Conservation (phyloP, 495 filamentous ascomycete species). For the Pyronema omphalodes region DNA sequence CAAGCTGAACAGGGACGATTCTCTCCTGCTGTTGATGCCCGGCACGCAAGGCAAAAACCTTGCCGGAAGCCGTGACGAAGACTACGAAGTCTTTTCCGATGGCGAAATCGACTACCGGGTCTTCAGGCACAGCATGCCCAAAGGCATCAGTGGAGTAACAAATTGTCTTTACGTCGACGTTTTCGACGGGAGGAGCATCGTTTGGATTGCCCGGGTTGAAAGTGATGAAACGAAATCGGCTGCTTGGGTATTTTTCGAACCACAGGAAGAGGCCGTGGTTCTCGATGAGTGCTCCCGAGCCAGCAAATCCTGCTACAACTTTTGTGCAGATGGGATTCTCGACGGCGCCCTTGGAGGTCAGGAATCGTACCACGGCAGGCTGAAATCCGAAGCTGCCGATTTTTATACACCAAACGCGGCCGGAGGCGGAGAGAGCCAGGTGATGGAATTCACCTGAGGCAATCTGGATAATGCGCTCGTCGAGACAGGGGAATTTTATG, state of each 20-base stretch:
- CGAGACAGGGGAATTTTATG: background rate
- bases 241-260: constrained; percentile 3
- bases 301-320: constrained; percentile 20
- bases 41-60: constrained; percentile 14
- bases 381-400: background rate
- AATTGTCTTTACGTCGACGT: background rate
- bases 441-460: constrained; percentile 17
- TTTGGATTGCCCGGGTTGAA: background rate
- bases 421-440: constrained; percentile 14
- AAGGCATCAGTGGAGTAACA: background rate
- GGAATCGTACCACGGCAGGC: constrained; percentile 9
- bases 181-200: background rate
- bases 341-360: background rate
- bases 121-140: background rate
- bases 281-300: constrained; percentile 16
- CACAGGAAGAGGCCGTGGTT: constrained; percentile 15
- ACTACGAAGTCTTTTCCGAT: constrained; percentile 17
- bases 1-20: constrained; percentile 9
- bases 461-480: background rate
- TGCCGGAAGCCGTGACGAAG: constrained; percentile 16
- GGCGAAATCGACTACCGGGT: constrained; percentile 14
- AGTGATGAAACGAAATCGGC: too few relatives aligned
- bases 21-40: background rate
- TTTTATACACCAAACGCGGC: constrained; percentile 10
- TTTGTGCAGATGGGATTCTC: constrained; percentile 9